Conservation (phyloP, 192 early-diverging fungal genomes). For the Phycomyces nitens region DNA sequence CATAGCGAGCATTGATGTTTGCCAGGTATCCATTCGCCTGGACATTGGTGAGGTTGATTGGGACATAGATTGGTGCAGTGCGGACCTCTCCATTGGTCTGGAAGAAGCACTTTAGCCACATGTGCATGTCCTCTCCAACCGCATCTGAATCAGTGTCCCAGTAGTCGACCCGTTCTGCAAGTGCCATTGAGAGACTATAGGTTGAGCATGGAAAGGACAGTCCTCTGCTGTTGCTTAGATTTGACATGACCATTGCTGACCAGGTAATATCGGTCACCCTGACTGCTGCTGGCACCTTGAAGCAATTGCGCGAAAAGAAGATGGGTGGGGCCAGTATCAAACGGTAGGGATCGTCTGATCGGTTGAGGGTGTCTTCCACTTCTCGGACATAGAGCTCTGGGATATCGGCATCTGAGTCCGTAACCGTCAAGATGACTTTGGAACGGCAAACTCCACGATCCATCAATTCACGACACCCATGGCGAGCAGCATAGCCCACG, state of each 20-base stretch:
- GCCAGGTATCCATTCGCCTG: constrained; percentile 47
- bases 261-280: constrained; percentile 70
- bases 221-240: constrained; percentile 53
- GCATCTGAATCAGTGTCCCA: constrained; percentile 77
- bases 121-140: constrained; percentile 29
- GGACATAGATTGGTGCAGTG: constrained; percentile 64
- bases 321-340: constrained; percentile 45
- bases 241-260: constrained; percentile 73
- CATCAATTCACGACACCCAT: constrained; percentile 28
- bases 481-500: constrained; percentile 60
- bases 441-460: constrained; percentile 41
- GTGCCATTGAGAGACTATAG: constrained; percentile 71
- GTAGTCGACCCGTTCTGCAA: constrained; percentile 65
- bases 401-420: constrained; percentile 73
- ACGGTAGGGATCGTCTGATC: constrained; percentile 44
- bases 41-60: constrained; percentile 60
- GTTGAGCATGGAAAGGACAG: constrained; percentile 73
- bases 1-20: constrained; percentile 56
- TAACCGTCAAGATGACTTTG: constrained; percentile 59
- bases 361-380: constrained; percentile 32
- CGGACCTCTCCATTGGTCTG: constrained; percentile 61
- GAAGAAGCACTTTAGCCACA: constrained; percentile 77
- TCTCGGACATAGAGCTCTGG: constrained; percentile 66
- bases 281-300: constrained; percentile 65
- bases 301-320: constrained; percentile 56